These are phyloP conservation scores for Candida insectorum DNA, from an alignment of 805 yeast genomes.

Conservation along the genomic window DNA sequence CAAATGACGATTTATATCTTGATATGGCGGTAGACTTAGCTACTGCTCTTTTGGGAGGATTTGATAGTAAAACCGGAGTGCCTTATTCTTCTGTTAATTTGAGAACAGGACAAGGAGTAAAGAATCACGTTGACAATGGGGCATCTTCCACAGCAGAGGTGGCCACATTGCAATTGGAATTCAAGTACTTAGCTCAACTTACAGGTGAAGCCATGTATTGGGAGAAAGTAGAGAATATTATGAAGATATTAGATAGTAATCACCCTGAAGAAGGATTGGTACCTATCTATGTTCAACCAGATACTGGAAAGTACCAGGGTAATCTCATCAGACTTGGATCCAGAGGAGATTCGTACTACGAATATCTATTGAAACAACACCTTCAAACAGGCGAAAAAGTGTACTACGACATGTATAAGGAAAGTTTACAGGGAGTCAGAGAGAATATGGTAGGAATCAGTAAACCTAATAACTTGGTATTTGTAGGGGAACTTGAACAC, in stretches of 20 bases:
- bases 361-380: constrained; percentile 81
- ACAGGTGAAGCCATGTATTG: constrained; percentile 81
- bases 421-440: constrained; percentile 74
- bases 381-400: constrained; percentile 67
- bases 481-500: constrained; percentile 70
- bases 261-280: constrained; percentile 71
- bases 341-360: constrained; percentile 91
- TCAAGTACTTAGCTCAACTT: constrained; percentile 73
- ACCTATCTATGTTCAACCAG: constrained; percentile 77
- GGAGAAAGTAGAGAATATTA: constrained; percentile 72
- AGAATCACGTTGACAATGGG: constrained; percentile 64
- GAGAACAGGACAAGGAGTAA: constrained; percentile 55
- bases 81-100: constrained; percentile 82
- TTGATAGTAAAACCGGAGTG: constrained; percentile 61
- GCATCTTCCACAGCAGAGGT: constrained; percentile 90
- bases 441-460: constrained; percentile 60
- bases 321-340: constrained; percentile 75
- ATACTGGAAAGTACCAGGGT: constrained; percentile 67
- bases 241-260: constrained; percentile 64
- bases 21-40: constrained; percentile 80
- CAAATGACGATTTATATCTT: constrained; percentile 65
- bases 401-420: constrained; percentile 72
- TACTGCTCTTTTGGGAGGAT: constrained; percentile 67
- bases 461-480: constrained; percentile 59
- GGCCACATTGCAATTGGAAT: constrained; percentile 81